Conservation (phyloP, 441 rosid species). For the Erodium texanum region DNA sequence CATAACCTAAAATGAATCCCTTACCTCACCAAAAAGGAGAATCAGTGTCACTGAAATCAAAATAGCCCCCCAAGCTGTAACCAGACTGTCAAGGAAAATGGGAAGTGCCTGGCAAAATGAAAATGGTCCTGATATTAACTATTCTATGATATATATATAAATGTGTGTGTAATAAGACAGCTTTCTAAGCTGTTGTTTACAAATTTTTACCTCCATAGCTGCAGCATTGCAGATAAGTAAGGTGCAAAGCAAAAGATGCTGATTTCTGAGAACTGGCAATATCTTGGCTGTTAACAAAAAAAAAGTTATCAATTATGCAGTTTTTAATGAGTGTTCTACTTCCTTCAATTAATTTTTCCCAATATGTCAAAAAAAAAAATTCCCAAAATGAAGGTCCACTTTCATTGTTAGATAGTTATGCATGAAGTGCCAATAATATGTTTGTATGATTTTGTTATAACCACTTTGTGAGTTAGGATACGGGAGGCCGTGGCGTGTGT, state of each 20-base stretch:
- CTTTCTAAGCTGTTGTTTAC: background rate
- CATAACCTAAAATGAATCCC: conserved; percentile 3
- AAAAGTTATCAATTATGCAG: background rate
- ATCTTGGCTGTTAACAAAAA: conserved; percentile 45
- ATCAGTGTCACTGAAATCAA: conserved; percentile 59
- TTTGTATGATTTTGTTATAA: too few relatives aligned
- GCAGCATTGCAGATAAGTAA: conserved; percentile 68
- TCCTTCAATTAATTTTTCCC: too few relatives aligned
- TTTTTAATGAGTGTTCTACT: too few relatives aligned
- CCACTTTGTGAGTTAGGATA: too few relatives aligned
- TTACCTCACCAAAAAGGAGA: conserved; percentile 70
- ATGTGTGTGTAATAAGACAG: background rate
- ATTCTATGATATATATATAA: background rate
- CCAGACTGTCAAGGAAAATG: conserved; percentile 50
- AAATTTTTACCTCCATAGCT: conserved; percentile 55
- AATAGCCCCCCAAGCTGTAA: conserved; percentile 61
- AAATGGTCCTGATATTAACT: background rate
- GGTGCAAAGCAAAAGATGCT: conserved; percentile 64
- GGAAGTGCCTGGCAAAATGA: conserved; percentile 49
- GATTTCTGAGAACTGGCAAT: conserved; percentile 54
- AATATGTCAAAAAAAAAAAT: too few relatives aligned
- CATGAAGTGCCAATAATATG: too few relatives aligned
- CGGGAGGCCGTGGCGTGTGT: too few relatives aligned
- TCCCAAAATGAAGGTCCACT: too few relatives aligned
- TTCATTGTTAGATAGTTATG: too few relatives aligned